Base-by-base conservation (phyloP, 2,329 filamentous ascomycete species). In the Aspergillus fructus region DNA sequence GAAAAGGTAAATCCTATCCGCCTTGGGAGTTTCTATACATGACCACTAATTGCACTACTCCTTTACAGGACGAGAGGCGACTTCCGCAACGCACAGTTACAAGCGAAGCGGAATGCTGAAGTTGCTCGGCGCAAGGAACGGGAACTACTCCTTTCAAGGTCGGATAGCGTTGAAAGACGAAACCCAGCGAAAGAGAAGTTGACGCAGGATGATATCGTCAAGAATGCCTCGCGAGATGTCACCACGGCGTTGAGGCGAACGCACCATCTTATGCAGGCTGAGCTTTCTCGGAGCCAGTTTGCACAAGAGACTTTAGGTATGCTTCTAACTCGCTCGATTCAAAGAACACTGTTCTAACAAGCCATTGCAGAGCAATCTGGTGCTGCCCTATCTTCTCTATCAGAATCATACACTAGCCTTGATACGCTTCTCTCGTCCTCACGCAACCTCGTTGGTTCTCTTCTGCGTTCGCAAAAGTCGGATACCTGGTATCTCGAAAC, bases 401-500 rank as follows among this genome's bases (percentile, higher is more conserved):
- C 89, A 4, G 89, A 96, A 66, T 89, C 85, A 39, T 99, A 99
- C 76, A 86, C 82, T 19, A 86, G 86, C 49, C 84, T 97, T 5
- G 91, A 93, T 66, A 84, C 85, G 12, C 83, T 97, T 69, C 81
- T 99, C 39, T 81, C 84, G 3, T 89, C 85, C 56, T 93, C 90
- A 46, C 84, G 85, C 62, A 87, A 87, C 55, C 79, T 99, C 17
- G 84, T 97, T 7, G 85, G 86, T 6, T 91, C 90, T 17, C 79
- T 99, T 46, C 78, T 97, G 47, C 85, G 86, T 60, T 94, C 90
- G 62, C 91, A 96, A 71, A 99, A 99, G 81, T 94, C 89, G 63
- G 94, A 99, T 71, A 97, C 93, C 2, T 99, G 94, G 94, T 99
- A 99, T 72, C 83, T 99, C 34, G 89, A 94, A 75, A 96, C 90